Percentiles rank a stretch among this genome's conserved stretches.
Conservation (phyloP, 2,329 filamentous ascomycete genomes). For the Fusarium staphyleae region DNA sequence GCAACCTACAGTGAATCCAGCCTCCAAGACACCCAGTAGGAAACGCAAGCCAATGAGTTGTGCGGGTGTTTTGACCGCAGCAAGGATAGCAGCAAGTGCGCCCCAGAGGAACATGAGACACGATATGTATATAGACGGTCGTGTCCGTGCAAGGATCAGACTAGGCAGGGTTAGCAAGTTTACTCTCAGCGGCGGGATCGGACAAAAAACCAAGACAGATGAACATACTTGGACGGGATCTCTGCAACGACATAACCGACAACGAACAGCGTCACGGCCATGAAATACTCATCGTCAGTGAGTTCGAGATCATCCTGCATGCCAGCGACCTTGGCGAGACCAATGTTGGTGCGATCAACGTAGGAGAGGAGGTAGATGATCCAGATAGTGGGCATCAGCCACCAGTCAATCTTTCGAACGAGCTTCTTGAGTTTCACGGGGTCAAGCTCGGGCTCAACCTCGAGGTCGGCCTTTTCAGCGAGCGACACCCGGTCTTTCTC, state of each 20-base stretch:
- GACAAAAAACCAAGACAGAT: no score
- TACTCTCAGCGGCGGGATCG: no score
- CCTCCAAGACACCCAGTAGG: slow-evolving; percentile 62
- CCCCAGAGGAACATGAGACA: slow-evolving; percentile 66
- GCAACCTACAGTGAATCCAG: slow-evolving; percentile 67
- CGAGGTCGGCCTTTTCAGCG: no score
- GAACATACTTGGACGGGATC: slow-evolving; percentile 70
- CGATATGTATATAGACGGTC: slow-evolving; percentile 70
- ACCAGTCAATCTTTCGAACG: slow-evolving; percentile 51
- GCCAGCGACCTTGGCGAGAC: slow-evolving; percentile 62
- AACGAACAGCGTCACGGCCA: slow-evolving; percentile 69
- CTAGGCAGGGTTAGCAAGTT: no score
- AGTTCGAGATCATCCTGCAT: slow-evolving; percentile 54
- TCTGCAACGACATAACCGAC: slow-evolving; percentile 73
- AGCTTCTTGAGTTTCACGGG: no score
- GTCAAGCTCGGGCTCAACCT: no score
- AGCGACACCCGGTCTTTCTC: no score
- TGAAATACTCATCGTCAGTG: slow-evolving; percentile 66
- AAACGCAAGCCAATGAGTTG: slow-evolving; percentile 50
- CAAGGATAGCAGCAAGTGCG: slow-evolving; percentile 41
- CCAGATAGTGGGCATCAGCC: slow-evolving; percentile 60
- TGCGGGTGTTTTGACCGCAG: slow-evolving; percentile 38
- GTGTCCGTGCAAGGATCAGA: slow-evolving; percentile 66
- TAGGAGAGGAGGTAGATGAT: slow-evolving; percentile 66
- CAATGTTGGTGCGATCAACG: slow-evolving; percentile 65